Evolutionary conservation across 2,329 filamentous ascomycete species (phyloP), one percentile per base, ranked within the genome.

Genomic region (Aplosporella prunicola): DNA sequence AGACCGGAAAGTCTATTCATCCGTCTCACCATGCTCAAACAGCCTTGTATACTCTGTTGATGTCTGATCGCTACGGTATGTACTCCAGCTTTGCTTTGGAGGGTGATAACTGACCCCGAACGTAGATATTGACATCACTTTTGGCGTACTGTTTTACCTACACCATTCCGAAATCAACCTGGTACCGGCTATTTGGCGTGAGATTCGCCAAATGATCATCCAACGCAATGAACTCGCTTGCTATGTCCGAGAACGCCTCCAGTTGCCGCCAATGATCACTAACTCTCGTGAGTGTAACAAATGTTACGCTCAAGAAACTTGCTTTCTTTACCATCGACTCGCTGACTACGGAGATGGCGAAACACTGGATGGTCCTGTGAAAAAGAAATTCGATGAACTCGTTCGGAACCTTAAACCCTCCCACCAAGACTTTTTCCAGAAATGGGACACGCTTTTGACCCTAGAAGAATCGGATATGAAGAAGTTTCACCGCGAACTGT

Each of bases 141-240:
- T 87, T 48, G 91, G 91, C 6, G 77, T 98, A 39, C 66, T 98
- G 9, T 98, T 95, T 58, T 98, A 98, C 54, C 82, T 94, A 66
- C 91, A 96, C 56, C 85, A 78, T 2, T 89, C 87, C 0, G 80
- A 85, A 47, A 93, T 82, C 9, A 78, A 85, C 48, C 79, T 87
- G 15, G 84, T 98, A 28, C 85, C 87, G 3, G 80, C 85, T 5
- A 74, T 96, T 41, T 76, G 85, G 24, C 80, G 86, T 47, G 91
- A 98, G 56, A 74, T 98, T 35, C 79, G 87, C 24, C 87, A 95
- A 50, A 94, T 98, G 87, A 82, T 98, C 42, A 88, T 96, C 67
- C 82, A 94, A 59, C 81, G 91, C 35, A 98, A 98, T 52, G 78
- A 86, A 47, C 67, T 98, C 13, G 87, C 89, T 3, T 82, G 81